These are phyloP conservation scores for Xylariaceae sp. DNA, from an alignment of 2,329 filamentous ascomycete genomes.

Conservation along the genomic window DNA sequence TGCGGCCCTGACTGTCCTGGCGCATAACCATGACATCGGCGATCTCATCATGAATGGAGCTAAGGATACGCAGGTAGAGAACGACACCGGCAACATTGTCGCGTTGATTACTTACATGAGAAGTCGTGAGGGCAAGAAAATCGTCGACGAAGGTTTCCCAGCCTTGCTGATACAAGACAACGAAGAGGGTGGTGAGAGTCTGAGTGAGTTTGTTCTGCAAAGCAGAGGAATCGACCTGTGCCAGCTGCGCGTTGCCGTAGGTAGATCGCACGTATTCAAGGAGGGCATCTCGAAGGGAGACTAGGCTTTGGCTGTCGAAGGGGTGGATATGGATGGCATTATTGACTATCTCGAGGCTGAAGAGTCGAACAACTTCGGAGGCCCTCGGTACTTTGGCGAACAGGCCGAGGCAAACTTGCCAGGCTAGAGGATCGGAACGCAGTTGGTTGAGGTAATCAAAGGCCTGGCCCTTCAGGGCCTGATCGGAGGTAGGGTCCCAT, in stretches of 20 bases:
- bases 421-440: conserved; percentile 79
- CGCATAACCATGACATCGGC: conserved; percentile 87
- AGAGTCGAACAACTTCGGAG: conserved; percentile 83
- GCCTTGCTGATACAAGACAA: conserved; percentile 78
- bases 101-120: conserved; percentile 58
- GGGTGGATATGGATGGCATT: conserved; percentile 81
- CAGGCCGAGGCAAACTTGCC: conserved; percentile 85
- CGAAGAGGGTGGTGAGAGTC: conserved; percentile 92
- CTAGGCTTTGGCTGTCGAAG: conserved; percentile 72
- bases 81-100: conserved; percentile 78
- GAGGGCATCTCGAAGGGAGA: conserved; percentile 77
- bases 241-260: conserved; percentile 65
- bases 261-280: conserved; percentile 77
- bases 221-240: conserved; percentile 67
- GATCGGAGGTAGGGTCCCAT: conserved; percentile 78
- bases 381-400: conserved; percentile 78
- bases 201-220: conserved; percentile 98
- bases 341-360: conserved; percentile 91
- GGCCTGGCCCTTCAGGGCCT: conserved; percentile 76
- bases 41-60: conserved; percentile 95
- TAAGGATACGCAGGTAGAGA: conserved; percentile 85
- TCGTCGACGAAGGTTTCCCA: conserved; percentile 94
- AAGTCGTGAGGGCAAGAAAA: conserved; percentile 74
- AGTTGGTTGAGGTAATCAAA: conserved; percentile 80
- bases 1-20: conserved; percentile 76